Base-by-base conservation (phyloP, 2,329 filamentous ascomycete genomes). In the Cercospora brassicicola region DNA sequence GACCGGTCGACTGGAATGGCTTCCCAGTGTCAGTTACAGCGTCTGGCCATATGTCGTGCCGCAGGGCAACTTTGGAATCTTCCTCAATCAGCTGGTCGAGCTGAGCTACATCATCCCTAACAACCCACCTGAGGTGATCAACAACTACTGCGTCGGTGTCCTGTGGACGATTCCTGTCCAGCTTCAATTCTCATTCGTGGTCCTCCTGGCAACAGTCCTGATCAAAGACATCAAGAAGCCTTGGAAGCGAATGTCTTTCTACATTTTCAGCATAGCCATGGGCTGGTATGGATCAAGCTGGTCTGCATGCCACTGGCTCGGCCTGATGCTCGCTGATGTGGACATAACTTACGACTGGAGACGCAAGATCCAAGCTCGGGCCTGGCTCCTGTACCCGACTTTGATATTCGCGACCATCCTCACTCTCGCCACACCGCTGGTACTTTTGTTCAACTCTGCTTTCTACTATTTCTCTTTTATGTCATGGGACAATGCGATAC, bases 81-180 rank as follows among this genome's bases (percentile, higher is more conserved):
- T 80, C 71, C 74, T 84, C 36, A 81, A 78, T 39, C 81, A 83
- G 64, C 68, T 83, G 6, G 73, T 84, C 3, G 80, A 84, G 69
- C 75, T 84, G 9, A 75, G 78, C 3, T 84, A 82, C 62, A 74
- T 84, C 9, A 79, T 84, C n/a, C 83, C 83, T 6, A 84, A 84
- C 59, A 81, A 81, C 2, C 81, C 81, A 7, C 83, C 83, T 0
- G 79, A 82, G 62, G 81, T 84, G 59, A 83, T 81, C 8, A 80
- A 79, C 72, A 81, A 84, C 70, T 84, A 82, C 74, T 84, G 83
- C 67, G 83, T 82, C 0, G 82, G 82, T 73, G 82, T 84, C 4
- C 76, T 84, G 1, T 84, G 83, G 83, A 84, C 82, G 3, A 83
- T 84, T 33, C 82, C 83, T 0, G 82, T 84, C 0, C 82, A 83